Evolutionary conservation across 768 basidiomycete genomes (phyloP).

Genomic region (Tubosaeta brunneosetosa): DNA sequence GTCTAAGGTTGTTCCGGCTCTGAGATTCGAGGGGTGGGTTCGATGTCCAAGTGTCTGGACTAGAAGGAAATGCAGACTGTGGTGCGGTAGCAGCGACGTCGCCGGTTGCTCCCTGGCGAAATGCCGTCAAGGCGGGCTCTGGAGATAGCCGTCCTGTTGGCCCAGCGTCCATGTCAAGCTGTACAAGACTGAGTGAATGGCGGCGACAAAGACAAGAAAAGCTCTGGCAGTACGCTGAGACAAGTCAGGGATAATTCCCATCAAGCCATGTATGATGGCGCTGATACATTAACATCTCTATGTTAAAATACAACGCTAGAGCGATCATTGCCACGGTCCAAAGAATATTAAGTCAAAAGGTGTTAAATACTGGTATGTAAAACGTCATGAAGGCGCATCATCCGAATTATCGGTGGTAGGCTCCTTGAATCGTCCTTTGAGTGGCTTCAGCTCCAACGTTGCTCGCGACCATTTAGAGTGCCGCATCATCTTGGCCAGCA

Average conservation of each 20-base stretch:
- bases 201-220: neutral
- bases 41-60: conserved; percentile 11
- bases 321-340: conserved; percentile 2
- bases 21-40: conserved; percentile 13
- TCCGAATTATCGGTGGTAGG: neutral
- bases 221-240: neutral
- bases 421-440: conserved; percentile 3
- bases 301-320: conserved; percentile 12
- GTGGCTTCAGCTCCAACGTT: conserved; percentile 6
- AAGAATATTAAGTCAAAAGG: conserved; percentile 4
- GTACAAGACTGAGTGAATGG: conserved; percentile 1
- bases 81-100: conserved; percentile 5
- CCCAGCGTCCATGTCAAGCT: conserved; percentile 15
- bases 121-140: conserved; percentile 10
- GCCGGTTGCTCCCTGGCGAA: conserved; percentile 11
- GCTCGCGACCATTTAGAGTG: conserved; percentile 12
- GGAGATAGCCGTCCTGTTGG: conserved; percentile 9
- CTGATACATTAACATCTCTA: conserved; percentile 5
- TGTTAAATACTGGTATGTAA: conserved; percentile 1
- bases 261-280: neutral
- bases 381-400: conserved; percentile 1
- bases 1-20: conserved; percentile 39
- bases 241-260: neutral
- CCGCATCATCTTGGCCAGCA: conserved; percentile 29
- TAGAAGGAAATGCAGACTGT: conserved; percentile 6